Percentiles rank a stretch among this genome's conserved stretches.
phyloP scores from a whole-genome alignment of 768 basidiomycete genomes.

The Boletus vinaceobasis region DNA sequence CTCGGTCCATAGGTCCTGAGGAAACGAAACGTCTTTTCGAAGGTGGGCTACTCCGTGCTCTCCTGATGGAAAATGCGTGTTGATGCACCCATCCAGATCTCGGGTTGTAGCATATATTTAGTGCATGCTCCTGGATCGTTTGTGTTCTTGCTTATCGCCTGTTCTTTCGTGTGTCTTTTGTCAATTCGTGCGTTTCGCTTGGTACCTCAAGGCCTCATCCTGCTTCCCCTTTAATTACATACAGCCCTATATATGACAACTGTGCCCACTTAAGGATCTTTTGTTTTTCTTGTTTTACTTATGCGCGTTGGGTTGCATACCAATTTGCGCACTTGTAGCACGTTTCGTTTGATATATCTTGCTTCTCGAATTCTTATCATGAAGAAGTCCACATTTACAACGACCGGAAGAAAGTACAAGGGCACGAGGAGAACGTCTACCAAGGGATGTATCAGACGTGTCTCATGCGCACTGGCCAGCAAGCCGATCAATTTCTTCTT shows the following conservation, averaged over 20 bases:
- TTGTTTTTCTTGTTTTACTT: constrained; percentile 23
- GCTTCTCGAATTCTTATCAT: constrained; percentile 8
- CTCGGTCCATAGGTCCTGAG: constrained; percentile 71
- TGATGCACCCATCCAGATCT: constrained; percentile 37
- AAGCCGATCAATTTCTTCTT: constrained; percentile 74
- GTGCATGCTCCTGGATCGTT: constrained; percentile 10
- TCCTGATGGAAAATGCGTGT: constrained; percentile 22
- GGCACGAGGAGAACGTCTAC: constrained; percentile 3
- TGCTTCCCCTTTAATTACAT: constrained; percentile 6
- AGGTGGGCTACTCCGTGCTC: constrained; percentile 43
- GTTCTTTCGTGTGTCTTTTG: constrained; percentile 9
- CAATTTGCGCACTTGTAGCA: constrained; percentile 22
- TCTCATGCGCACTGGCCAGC: constrained; percentile 18
- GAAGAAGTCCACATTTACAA: constrained; percentile 5
- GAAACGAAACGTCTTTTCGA: constrained; percentile 69
- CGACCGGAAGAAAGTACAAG: not conserved
- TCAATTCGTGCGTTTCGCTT: constrained; percentile 1
- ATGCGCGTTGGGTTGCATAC: constrained; percentile 21
- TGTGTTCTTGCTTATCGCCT: constrained; percentile 25
- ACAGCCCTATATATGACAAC: constrained; percentile 19
- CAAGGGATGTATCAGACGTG: not conserved
- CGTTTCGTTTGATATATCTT: constrained; percentile 20
- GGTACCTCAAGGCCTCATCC: not conserved
- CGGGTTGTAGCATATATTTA: constrained; percentile 39
- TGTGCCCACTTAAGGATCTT: constrained; percentile 15